Conservation (phyloP, 306 rosid genomes). For the Bauhinia variegata region DNA sequence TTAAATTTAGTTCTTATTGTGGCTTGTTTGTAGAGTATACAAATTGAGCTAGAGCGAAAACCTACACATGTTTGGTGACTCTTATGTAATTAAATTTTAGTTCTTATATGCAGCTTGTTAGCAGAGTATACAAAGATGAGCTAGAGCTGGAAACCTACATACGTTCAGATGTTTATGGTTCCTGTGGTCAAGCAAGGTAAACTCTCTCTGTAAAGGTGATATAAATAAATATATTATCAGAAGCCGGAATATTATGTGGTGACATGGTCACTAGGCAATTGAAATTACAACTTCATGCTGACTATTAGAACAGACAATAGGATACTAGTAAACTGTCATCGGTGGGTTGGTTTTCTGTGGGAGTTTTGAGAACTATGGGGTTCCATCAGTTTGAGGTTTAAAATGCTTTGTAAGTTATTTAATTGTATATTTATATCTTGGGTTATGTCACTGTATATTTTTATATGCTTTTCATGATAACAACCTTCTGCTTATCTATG, state of each 20-base stretch:
- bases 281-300: neutral
- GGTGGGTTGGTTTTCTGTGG: neutral
- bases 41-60: slow-evolving; percentile 78
- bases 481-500: slow-evolving; percentile 2
- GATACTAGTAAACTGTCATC: slow-evolving; percentile 7
- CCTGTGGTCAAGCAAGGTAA: slow-evolving; percentile 66
- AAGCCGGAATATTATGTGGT: slow-evolving; percentile 24
- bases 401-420: slow-evolving; percentile 19
- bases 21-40: slow-evolving; percentile 76
- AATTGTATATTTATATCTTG: slow-evolving; percentile 20
- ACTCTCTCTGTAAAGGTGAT: slow-evolving; percentile 35
- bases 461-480: slow-evolving; percentile 13
- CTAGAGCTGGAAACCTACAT: slow-evolving; percentile 79
- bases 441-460: slow-evolving; percentile 1
- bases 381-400: slow-evolving; percentile 17
- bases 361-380: slow-evolving; percentile 5
- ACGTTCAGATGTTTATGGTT: slow-evolving; percentile 75
- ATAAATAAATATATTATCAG: neutral
- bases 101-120: slow-evolving; percentile 65
- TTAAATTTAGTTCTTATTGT: slow-evolving; percentile 42
- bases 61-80: slow-evolving; percentile 57
- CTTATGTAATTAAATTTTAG: slow-evolving; percentile 1
- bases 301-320: slow-evolving; percentile 11
- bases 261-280: slow-evolving; percentile 16
- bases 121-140: slow-evolving; percentile 80